Evolutionary conservation across 2,329 filamentous ascomycete genomes (phyloP).

Genomic region (Exutisphaerella laricina): DNA sequence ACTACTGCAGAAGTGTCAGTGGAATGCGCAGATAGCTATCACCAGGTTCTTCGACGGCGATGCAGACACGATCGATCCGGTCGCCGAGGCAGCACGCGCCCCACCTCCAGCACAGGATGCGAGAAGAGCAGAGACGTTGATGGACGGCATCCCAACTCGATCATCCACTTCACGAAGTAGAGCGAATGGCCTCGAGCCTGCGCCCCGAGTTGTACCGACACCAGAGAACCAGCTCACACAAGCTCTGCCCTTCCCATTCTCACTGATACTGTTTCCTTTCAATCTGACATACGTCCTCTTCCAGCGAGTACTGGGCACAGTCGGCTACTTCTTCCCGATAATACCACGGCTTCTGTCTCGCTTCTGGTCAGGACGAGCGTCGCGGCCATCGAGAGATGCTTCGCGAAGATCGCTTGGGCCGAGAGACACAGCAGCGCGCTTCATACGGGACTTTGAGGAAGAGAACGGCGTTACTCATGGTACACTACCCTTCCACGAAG

Average conservation of each 20-base stretch:
- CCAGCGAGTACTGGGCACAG: conserved; percentile 62
- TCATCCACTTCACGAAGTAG: conserved; percentile 16
- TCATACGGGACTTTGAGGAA: conserved; percentile 91
- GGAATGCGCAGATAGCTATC: conserved; percentile 96
- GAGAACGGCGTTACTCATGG: conserved; percentile 65
- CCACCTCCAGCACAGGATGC: conserved; percentile 57
- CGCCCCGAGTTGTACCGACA: conserved; percentile 78
- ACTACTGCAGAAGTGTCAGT: conserved; percentile 78
- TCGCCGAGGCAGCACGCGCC: conserved; percentile 68
- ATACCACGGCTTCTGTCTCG: conserved; percentile 58
- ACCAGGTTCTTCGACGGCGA: conserved; percentile 98
- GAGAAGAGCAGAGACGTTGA: conserved; percentile 66
- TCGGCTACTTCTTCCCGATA: conserved; percentile 75
- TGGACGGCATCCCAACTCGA: conserved; percentile 46
- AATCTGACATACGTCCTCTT: conserved; percentile 69
- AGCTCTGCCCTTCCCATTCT: conserved; percentile 68
- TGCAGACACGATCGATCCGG: conserved; percentile 73
- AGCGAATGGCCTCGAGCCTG: conserved; percentile 53
- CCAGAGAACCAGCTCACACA: conserved; percentile 59
- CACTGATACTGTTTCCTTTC: conserved; percentile 75
- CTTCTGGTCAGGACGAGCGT: conserved; percentile 50
- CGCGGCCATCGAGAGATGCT: conserved; percentile 56
- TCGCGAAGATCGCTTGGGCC: conserved; percentile 69
- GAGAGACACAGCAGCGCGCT: conserved; percentile 79
- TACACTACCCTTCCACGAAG: conserved; percentile 72